Evolutionary conservation across 345 rosid genomes (phyloP), one percentile per base, ranked within the genome.

Genomic region (Melaleuca quinquenervia): DNA sequence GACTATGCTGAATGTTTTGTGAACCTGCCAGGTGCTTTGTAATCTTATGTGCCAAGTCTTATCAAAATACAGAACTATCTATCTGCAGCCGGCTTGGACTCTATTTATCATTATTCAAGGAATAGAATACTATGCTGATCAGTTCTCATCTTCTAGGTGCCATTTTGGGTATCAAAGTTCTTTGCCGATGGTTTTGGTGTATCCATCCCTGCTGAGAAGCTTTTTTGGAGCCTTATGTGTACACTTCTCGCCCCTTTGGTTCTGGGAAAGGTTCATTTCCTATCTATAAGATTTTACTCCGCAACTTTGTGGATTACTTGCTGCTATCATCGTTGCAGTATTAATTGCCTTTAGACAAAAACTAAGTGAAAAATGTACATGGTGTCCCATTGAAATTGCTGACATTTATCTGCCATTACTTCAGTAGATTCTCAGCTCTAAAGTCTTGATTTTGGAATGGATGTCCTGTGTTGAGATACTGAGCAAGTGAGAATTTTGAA

Each of bases 191-290:
- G 90, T 60, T 85, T 55, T 58, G 87, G 88, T 41, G 85, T 89
- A 83, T 87, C 87, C 54, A 85, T 89, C 82, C 90, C 90, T 62
- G 78, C 88, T 11, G 74, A 85, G 53, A 64, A 87, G 82, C 88
- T 89, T 11, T 86, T 87, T 82, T 85, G 88, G 90, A 89, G 83
- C 85, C 88, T 89, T 50, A 87, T 87, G 83, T 75, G 8, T n/a
- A 87, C 87, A 12, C 87, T 89, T 75, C 86, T 89, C 11, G 82
- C 74, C 22, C 89, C 89, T 78, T 13, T 85, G 56, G 60, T 85
- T 82, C 49, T 84, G 52, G 87, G 86, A 82, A 87, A 87, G 90
- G 90, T 89, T 45, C 85, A 29, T 49, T 84, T 82, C 50, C 64
- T 86, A 18, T 11, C 70, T 84, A 16, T 32, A 64, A 20, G 76